Conservation (phyloP, 2,329 filamentous ascomycete genomes). For the Aureobasidium sp. region DNA sequence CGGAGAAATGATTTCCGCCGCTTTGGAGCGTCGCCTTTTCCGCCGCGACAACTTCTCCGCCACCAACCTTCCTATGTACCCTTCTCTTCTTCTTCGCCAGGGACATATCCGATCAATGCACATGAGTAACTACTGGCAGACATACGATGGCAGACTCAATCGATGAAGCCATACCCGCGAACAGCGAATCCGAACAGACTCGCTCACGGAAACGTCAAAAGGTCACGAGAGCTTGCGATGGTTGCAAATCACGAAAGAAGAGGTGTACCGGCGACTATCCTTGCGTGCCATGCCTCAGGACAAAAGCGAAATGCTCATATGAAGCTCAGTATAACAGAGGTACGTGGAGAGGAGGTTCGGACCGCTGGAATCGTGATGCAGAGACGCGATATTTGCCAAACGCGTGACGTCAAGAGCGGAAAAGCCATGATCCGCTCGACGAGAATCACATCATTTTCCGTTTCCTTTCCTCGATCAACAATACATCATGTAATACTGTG, state of each 20-base stretch:
- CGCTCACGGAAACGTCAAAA: conserved; percentile 20
- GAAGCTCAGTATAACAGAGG: conserved; percentile 55
- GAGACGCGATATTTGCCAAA: background rate
- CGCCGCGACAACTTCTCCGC: background rate
- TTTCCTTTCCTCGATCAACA: background rate
- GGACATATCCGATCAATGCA: background rate
- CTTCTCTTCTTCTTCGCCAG: background rate
- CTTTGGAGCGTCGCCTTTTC: no score
- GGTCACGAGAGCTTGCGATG: conserved; percentile 33
- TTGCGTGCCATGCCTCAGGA: conserved; percentile 40
- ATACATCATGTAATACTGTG: background rate
- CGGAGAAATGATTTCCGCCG: no score
- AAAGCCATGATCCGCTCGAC: background rate
- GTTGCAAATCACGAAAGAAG: conserved; percentile 42
- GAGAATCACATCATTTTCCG: background rate
- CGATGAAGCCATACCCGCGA: background rate
- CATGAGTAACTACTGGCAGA: no score
- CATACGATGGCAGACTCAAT: background rate
- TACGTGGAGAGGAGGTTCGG: background rate
- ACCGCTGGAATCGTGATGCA: background rate
- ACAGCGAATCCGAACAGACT: background rate
- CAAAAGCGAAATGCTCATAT: conserved; percentile 49
- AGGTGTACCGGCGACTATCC: conserved; percentile 46
- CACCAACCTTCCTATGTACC: background rate
- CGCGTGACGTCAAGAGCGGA: background rate